Evolutionary conservation across 768 basidiomycete species (phyloP), one percentile per base, ranked within the genome.

Genomic region (Pisolithus albus): DNA sequence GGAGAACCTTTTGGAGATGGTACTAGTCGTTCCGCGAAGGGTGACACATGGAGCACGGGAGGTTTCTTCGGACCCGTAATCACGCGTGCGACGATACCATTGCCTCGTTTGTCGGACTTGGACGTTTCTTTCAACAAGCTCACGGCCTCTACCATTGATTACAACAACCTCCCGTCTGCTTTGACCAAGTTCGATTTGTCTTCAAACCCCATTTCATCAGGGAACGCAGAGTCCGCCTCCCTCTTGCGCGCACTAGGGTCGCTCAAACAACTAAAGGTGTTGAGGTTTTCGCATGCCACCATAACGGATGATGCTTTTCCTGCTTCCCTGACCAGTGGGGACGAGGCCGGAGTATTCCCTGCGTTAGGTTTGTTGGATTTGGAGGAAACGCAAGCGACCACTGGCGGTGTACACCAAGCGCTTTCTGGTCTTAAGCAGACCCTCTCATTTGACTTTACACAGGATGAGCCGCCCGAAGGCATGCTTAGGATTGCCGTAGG

Each of bases 121-220:
- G 74, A 89, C 46, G 80, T 72, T 15, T 85, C 87, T 1, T 70
- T 82, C 64, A 92, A 92, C 69, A 75, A 76, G 53, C 73, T 92
- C 32, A 59, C 67, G 2, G 79, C 84, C 7, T 64, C 65, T 13
- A 64, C 72, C 3, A 80, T 92, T 56, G 80, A 88, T 59, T 56
- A 71, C 50, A 62, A 62, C 37, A 61, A 63, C 39, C 56, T 91
- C 3, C 89, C 90, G 0, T 59, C 67, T 21, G 68, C 70, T 10
- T 58, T 91, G 16, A 62, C 70, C 32, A 86, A 81, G 61, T 55
- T 89, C 34, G 75, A 88, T 61, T 61, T 91, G 32, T 83, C 86
- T 1, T 72, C 64, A 5, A 90, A 89, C 56, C 86, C 87, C 5
- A 74, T 92, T 3, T 78, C 78, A 19, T 62, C 48, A 40, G 65